Evolutionary conservation across 805 yeast species (phyloP).

Genomic region (Candida coquimbonensis): DNA sequence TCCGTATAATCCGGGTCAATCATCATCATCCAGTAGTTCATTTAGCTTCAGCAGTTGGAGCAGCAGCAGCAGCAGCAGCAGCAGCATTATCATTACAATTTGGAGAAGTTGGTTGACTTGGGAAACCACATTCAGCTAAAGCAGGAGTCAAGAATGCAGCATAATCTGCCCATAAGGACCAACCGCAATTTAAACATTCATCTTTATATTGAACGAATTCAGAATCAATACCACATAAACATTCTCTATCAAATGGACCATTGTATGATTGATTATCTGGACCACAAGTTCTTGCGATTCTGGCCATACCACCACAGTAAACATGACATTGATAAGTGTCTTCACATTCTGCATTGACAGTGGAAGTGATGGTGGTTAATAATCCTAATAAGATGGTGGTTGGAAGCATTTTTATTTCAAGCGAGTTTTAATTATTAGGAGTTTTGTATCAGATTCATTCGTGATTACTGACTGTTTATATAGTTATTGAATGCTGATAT

Average conservation of each 20-base stretch:
- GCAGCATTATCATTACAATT: background rate
- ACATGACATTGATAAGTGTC: background rate
- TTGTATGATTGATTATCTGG: background rate
- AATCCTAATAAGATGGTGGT: no score
- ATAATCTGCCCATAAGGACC: slow-evolving; percentile 7
- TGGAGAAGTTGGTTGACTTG: slow-evolving; percentile 8
- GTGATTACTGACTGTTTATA: no score
- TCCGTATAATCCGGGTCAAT: no score
- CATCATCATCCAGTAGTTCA: background rate
- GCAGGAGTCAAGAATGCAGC: slow-evolving; percentile 1
- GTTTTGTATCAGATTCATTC: no score
- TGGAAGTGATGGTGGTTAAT: background rate
- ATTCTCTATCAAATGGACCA: slow-evolving; percentile 6
- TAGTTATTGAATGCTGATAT: no score
- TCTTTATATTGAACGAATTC: slow-evolving; percentile 1
- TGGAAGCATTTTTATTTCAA: no score
- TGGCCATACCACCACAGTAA: background rate
- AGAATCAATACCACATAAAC: slow-evolving; percentile 5
- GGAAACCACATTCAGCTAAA: slow-evolving; percentile 4
- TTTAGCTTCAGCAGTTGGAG: background rate
- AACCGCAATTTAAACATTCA: slow-evolving; percentile 8
- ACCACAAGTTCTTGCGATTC: background rate
- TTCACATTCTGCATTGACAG: background rate
- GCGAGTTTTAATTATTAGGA: no score
- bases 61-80: background rate